Base-by-base conservation (phyloP, 2,329 filamentous ascomycete species). In the Tympanopsis confertula region DNA sequence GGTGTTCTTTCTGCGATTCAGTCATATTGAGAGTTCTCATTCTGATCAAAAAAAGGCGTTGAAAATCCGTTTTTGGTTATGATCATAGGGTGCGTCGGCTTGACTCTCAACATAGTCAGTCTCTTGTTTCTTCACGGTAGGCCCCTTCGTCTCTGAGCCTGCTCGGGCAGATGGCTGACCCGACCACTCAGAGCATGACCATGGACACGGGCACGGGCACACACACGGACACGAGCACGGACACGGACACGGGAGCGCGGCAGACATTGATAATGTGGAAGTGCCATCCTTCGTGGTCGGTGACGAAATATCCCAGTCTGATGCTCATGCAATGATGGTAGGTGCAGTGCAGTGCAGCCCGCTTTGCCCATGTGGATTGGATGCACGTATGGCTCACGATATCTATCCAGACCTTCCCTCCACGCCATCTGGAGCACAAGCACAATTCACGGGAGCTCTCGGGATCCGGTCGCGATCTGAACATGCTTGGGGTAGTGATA, bases 401-500 rank as follows among this genome's bases (percentile, higher is more conserved):
- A n/a, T n/a, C n/a, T n/a, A n/a, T n/a, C n/a, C n/a, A n/a, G n/a
- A n/a, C n/a, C n/a, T n/a, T n/a, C n/a, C n/a, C n/a, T 28, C 51
- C 54, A 20, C 45, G 50, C 41, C 71, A 75, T 42, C 53, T 62
- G 17, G 57, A 65, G n/a, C 71, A 76, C 47, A 65, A 63, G 3
- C 71, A 74, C 44, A 55, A 53, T 13, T 43, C 50, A 5, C 39
- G 52, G 14, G 47, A 50, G 15, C 41, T 52, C 7, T 47, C 55
- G 37, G 41, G 46, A 13, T 61, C 58, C 1, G 62, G 63, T 1
- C 65, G 65, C 40, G 78, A 87, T 49, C 62, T 87, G n/a, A 80
- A 77, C 12, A 79, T 85, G 64, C 60, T 82, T 42, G 82, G 78
- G 2, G 80, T 84, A 1, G 50, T 87, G 12, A 57, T 84, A 13